Evolutionary conservation across 2,329 filamentous ascomycete species (phyloP), one percentile per base, ranked within the genome.

Genomic region (Lizonia empirigonia): DNA sequence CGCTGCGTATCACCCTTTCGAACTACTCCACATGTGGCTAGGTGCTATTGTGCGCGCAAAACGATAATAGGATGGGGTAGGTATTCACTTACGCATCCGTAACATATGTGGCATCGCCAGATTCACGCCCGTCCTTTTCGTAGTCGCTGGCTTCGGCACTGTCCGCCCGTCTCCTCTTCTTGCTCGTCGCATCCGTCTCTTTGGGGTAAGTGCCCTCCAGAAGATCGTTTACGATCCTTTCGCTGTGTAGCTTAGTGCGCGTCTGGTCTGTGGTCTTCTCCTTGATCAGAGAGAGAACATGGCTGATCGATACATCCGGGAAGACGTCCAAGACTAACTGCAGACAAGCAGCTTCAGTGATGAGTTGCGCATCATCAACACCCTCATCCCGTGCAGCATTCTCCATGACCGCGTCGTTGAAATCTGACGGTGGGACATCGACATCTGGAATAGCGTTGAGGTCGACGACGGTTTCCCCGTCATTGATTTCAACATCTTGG

Each of bases 131-230:
- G 7, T 50, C 58, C 5, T 58, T 56, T 39, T 71, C 65, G 24
- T 63, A 70, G 8, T 60, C 55, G 41, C 53, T 56, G 20, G 47
- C 19, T 10, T 63, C 62, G 19, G 63, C 62, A 16, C 61, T 58
- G 18, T 60, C 52, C 20, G 38, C 57, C 51, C 72, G 71, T 40
- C 71, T 64, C 51, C 72, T 72, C 22, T 65, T 68, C 5, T 59
- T 62, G 15, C 55, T 59, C n/a, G 41, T 39, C 16, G 56, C 56
- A 18, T 72, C 67, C 4, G 49, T 42, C 44, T 73, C 69, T 58
- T 67, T 73, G 7, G 71, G 71, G 53, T 74, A 74, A 1, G 39
- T 37, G n/a, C 51, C 59, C 27, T 72, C 71, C 6, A 74, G 55
- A 20, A 74, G 56, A 7, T 58, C 46, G 7, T 56, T 50, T 24